phyloP scores from a whole-genome alignment of 169 alveolate genomes.

The Plasmodium sp. region DNA sequence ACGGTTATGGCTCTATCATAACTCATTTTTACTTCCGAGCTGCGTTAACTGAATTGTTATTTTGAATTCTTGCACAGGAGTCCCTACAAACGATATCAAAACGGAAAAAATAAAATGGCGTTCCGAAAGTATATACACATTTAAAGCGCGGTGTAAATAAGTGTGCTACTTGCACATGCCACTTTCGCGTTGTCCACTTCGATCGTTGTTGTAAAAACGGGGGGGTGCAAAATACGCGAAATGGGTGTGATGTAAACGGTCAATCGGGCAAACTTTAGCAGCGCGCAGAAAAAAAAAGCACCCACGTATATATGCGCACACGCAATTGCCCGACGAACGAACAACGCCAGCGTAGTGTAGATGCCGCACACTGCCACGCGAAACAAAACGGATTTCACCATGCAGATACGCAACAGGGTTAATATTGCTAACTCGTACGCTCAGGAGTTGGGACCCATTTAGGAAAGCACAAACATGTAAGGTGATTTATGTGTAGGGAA shows the following conservation, averaged over 20 bases:
- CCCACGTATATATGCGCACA: not conserved
- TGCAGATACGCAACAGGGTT: not conserved
- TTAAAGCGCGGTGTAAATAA: not conserved
- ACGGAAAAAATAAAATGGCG: not conserved
- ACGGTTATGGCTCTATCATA: conserved; percentile 99
- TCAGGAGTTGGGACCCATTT: not conserved
- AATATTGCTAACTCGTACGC: not conserved
- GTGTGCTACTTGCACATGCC: not conserved
- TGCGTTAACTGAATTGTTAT: not conserved
- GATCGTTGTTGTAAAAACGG: not conserved
- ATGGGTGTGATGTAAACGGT: not conserved
- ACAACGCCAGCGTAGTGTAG: not conserved
- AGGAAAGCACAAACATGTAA: not conserved
- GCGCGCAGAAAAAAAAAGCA: not conserved
- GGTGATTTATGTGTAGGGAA: not conserved
- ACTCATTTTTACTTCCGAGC: conserved; percentile 77
- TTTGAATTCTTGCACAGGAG: not conserved
- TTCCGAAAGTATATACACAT: not conserved
- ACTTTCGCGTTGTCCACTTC: not conserved
- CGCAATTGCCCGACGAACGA: not conserved
- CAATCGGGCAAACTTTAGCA: not conserved
- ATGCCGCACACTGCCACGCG: not conserved
- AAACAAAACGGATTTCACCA: not conserved
- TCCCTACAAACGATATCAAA: not conserved
- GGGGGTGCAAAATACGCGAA: not conserved